Percentiles rank a stretch among this genome's conserved stretches.
Evolutionary conservation across 1,284 basidiomycete genomes (phyloP).

Genomic region (Xerocomus nothofagi): DNA sequence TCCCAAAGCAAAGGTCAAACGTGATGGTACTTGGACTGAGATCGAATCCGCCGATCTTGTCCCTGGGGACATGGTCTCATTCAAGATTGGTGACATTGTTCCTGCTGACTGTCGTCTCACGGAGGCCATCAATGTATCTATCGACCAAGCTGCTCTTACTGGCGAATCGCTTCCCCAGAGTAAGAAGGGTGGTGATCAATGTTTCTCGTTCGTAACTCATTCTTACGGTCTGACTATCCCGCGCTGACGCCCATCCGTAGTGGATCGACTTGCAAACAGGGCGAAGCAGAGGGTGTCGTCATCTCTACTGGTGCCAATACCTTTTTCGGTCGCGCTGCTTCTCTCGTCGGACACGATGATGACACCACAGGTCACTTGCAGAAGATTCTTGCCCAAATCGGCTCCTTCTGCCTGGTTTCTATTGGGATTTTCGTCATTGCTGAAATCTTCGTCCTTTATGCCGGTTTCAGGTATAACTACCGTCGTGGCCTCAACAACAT

Average conservation of each 20-base stretch:
- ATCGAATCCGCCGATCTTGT: conserved; percentile 88
- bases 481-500: conserved; percentile 96
- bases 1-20: conserved; percentile 92
- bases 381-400: conserved; percentile 95
- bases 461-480: conserved; percentile 85
- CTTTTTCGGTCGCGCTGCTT: conserved; percentile 94
- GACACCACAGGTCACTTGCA: conserved; percentile 97
- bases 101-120: conserved; percentile 94
- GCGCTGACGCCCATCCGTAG: conserved; percentile 39
- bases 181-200: conserved; percentile 93
- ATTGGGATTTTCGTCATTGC: conserved; percentile 93
- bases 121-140: conserved; percentile 93
- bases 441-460: conserved; percentile 88
- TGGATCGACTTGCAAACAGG: conserved; percentile 95
- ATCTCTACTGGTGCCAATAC: conserved; percentile 96
- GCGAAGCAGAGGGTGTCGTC: conserved; percentile 95
- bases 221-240: background rate
- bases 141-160: conserved; percentile 95
- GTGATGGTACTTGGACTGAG: conserved; percentile 81
- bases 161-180: conserved; percentile 91
- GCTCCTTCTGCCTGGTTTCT: conserved; percentile 91
- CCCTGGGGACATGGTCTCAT: conserved; percentile 91
- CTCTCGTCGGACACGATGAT: conserved; percentile 93
- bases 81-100: conserved; percentile 98
- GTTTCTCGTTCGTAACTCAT: conserved; percentile 79